Percentiles rank a stretch among this genome's conserved stretches.
These are phyloP conservation scores for Larix kaempferi DNA, from an alignment of 75 land plant genomes.

Conservation along the genomic window DNA sequence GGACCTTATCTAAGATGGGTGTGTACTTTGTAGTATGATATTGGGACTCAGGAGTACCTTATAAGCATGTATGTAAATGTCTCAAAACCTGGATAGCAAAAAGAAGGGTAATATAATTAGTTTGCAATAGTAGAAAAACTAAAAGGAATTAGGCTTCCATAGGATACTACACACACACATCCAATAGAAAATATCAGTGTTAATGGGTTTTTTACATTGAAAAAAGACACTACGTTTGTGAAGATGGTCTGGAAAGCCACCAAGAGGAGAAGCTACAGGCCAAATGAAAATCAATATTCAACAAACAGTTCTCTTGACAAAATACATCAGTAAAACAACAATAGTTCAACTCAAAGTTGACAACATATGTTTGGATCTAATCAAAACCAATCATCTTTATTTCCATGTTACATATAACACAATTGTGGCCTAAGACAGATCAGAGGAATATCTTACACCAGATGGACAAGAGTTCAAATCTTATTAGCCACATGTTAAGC, in stretches of 20 bases:
- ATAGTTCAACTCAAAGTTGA: too few relatives aligned
- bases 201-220: not conserved
- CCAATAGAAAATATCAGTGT: not conserved
- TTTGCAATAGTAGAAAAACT: not conserved
- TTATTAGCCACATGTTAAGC: not conserved
- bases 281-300: not conserved
- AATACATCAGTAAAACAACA: not conserved
- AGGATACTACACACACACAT: not conserved
- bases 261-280: conserved; percentile 74
- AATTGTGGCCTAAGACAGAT: too few relatives aligned
- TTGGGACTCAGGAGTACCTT: conserved; percentile 35
- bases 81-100: conserved; percentile 66
- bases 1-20: not conserved
- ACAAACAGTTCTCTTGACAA: not conserved
- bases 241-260: conserved; percentile 97
- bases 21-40: not conserved
- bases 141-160: not conserved
- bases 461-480: not conserved
- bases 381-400: too few relatives aligned
- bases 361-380: too few relatives aligned
- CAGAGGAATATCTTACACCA: too few relatives aligned
- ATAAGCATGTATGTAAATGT: conserved; percentile 88
- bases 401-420: too few relatives aligned
- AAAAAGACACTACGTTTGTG: conserved; percentile 60
- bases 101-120: not conserved